Conservation (phyloP, 1,284 basidiomycete species). For the Sporisorium exsertum region DNA sequence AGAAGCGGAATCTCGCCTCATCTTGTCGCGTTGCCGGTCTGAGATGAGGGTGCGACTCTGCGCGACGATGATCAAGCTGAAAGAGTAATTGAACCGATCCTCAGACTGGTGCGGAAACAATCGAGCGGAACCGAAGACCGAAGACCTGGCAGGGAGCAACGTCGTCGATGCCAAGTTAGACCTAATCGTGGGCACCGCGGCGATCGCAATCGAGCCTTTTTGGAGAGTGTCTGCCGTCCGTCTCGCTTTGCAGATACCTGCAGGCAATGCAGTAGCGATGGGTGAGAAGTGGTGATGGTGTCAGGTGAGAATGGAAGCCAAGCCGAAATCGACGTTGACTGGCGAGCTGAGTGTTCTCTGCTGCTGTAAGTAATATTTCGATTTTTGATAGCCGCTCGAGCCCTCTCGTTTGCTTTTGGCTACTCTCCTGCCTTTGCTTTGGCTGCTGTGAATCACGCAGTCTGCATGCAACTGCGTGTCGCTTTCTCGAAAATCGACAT, state of each 20-base stretch:
- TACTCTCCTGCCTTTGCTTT: background rate
- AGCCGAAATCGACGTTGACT: background rate
- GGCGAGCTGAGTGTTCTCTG: background rate
- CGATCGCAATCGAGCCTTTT: too few species aligned
- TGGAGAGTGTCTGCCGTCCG: background rate
- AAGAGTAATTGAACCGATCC: too few species aligned
- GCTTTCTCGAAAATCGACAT: background rate
- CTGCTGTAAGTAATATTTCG: background rate
- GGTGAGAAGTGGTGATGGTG: background rate
- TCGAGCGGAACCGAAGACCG: background rate
- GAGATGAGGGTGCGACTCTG: background rate
- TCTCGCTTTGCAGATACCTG: background rate
- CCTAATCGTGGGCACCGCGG: too few species aligned
- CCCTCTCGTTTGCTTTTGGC: slow-evolving; percentile 7
- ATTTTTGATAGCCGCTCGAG: slow-evolving; percentile 27
- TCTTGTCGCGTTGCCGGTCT: background rate
- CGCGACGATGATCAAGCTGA: background rate
- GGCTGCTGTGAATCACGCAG: slow-evolving; percentile 9
- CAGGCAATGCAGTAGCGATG: background rate
- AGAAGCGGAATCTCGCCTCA: slow-evolving; percentile 27
- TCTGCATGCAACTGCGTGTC: slow-evolving; percentile 3
- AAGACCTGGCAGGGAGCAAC: background rate
- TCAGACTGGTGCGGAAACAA: too few species aligned
- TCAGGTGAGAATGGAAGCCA: background rate
- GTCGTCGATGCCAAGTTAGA: too few species aligned